Conservation (phyloP, 2,329 filamentous ascomycete species). For the Aureobasidium musti region DNA sequence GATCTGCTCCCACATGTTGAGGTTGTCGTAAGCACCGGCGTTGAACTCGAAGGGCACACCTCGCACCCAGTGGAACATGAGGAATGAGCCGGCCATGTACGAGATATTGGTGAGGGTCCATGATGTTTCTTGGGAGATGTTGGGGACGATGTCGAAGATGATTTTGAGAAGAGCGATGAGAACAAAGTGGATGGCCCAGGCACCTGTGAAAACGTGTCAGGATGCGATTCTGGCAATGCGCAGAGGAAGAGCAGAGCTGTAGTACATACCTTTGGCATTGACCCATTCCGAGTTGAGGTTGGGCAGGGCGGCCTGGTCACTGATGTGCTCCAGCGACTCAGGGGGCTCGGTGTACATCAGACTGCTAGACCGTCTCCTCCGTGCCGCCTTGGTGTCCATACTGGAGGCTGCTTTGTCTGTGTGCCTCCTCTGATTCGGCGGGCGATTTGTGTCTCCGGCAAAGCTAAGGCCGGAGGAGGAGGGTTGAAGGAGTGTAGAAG, state of each 20-base stretch:
- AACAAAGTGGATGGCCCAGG: conserved; percentile 96
- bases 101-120: conserved; percentile 99
- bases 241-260: background rate
- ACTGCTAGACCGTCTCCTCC: conserved; percentile 94
- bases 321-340: conserved; percentile 96
- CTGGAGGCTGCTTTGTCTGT: conserved; percentile 56
- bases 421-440: conserved; percentile 60
- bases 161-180: conserved; percentile 91
- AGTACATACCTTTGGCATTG: conserved; percentile 91
- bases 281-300: conserved; percentile 99
- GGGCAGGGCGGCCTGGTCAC: conserved; percentile 89
- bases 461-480: conserved; percentile 66
- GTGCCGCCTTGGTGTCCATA: conserved; percentile 49
- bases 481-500: conserved; percentile 84
- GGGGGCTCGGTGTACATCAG: conserved; percentile 97
- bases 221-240: conserved; percentile 19
- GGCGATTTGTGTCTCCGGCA: conserved; percentile 77
- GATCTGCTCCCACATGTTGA: conserved; percentile 99
- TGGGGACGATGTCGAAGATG: conserved; percentile 93
- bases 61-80: conserved; percentile 99
- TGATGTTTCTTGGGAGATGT: conserved; percentile 94
- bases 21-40: conserved; percentile 94
- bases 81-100: conserved; percentile 97
- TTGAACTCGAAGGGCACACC: conserved; percentile 99
- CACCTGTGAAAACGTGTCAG: conserved; percentile 60